These are phyloP conservation scores for Abrus precatorius DNA, from an alignment of 306 rosid genomes.

Conservation along the genomic window DNA sequence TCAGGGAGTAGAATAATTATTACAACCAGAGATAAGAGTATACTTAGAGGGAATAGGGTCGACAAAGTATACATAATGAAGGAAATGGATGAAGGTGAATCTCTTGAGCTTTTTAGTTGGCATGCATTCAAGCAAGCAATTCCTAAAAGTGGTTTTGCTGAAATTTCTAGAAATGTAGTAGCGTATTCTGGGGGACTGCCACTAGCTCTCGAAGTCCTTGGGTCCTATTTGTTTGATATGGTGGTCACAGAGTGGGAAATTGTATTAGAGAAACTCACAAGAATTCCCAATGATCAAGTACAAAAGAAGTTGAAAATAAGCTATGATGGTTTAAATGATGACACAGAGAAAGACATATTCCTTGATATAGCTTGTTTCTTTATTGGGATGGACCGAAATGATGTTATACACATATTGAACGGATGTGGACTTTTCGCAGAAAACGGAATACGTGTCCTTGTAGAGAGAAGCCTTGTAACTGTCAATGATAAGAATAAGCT, in stretches of 20 bases:
- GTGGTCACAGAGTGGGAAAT: background rate
- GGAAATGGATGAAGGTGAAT: background rate
- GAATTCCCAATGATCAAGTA: conserved; percentile 13
- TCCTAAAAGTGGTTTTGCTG: background rate
- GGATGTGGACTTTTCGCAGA: background rate
- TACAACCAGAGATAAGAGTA: conserved; percentile 13
- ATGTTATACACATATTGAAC: conserved; percentile 19
- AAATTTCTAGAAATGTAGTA: background rate
- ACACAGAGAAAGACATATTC: conserved; percentile 26
- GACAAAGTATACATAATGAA: background rate
- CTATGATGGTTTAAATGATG: conserved; percentile 1
- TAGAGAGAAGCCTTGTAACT: conserved; percentile 31
- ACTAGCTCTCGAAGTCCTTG: conserved; percentile 39
- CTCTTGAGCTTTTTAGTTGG: conserved; percentile 30
- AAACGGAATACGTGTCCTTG: conserved; percentile 14
- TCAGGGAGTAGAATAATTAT: conserved; percentile 21
- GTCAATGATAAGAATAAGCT: conserved; percentile 28
- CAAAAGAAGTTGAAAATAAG: conserved; percentile 30
- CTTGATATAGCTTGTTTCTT: conserved; percentile 45
- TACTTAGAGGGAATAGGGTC: background rate
- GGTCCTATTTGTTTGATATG: conserved; percentile 28
- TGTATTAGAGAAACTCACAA: conserved; percentile 13
- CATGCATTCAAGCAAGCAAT: conserved; percentile 23
- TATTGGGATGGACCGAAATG: background rate
- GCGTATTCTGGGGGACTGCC: conserved; percentile 30